These are phyloP conservation scores for Eucalyptus camaldulensis DNA, from an alignment of 345 rosid genomes.

Conservation along the genomic window DNA sequence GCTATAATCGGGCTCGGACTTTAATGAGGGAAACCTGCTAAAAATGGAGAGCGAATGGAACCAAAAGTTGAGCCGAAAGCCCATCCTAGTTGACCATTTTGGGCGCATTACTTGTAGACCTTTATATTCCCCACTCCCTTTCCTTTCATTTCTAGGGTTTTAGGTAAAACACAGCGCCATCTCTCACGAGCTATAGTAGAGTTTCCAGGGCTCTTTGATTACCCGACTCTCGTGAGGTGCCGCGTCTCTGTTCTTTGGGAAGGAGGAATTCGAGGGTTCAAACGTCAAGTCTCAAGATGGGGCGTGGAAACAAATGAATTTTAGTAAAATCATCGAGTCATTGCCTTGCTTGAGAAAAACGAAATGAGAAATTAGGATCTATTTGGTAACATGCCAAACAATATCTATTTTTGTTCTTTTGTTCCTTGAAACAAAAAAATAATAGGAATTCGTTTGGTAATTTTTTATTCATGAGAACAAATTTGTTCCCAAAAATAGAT, in stretches of 20 bases:
- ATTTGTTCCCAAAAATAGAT: too few relatives aligned
- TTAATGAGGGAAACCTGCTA: neutral
- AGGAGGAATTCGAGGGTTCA: neutral
- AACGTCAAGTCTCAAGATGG: neutral
- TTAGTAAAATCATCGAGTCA: neutral
- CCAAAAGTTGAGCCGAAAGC: neutral
- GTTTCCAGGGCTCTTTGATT: neutral
- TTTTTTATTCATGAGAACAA: too few relatives aligned
- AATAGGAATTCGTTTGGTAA: too few relatives aligned
- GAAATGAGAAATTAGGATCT: neutral
- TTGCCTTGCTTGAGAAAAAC: neutral
- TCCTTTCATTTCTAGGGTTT: neutral
- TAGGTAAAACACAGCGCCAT: neutral
- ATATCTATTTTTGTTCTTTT: too few relatives aligned
- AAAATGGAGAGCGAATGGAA: neutral
- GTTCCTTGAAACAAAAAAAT: too few relatives aligned
- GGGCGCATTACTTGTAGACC: neutral
- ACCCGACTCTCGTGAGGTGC: neutral
- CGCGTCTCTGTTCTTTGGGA: neutral
- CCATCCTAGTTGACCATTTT: neutral
- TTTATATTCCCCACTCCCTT: neutral
- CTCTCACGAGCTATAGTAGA: neutral
- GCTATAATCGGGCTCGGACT: neutral
- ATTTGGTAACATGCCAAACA: too few relatives aligned
- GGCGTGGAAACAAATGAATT: neutral